Conservation (phyloP, 192 early-diverging fungal genomes). For the Coemansia sp. region DNA sequence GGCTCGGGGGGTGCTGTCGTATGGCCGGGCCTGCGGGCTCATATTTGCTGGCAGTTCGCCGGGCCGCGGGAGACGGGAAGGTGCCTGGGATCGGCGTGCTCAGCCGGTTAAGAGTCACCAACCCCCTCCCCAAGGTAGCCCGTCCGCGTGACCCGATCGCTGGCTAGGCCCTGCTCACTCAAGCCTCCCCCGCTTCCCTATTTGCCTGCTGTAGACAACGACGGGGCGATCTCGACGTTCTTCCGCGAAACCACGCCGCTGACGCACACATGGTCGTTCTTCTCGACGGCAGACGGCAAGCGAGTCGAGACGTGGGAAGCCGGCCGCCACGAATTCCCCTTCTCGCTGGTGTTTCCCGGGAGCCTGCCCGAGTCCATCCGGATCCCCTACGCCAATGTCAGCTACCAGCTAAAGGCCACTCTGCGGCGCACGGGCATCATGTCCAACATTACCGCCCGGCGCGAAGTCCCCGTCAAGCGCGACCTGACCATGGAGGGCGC, state of each 20-base stretch:
- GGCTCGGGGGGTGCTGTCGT: no score
- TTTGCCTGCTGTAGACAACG: slow-evolving; percentile 25
- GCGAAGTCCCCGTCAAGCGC: slow-evolving; percentile 31
- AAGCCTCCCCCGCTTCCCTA: no score
- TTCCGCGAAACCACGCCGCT: slow-evolving; percentile 38
- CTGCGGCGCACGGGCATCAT: slow-evolving; percentile 42
- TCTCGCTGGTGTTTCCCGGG: slow-evolving; percentile 41
- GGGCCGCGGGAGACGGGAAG: no score
- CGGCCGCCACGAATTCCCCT: slow-evolving; percentile 39
- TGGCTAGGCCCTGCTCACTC: no score
- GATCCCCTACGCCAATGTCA: slow-evolving; percentile 42
- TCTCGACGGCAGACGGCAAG: slow-evolving; percentile 30
- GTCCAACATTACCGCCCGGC: slow-evolving; percentile 17
- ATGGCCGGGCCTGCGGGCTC: no score
- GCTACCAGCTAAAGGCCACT: slow-evolving; percentile 37
- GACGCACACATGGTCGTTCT: slow-evolving; percentile 40
- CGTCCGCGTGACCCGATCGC: no score
- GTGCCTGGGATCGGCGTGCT: no score
- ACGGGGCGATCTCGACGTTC: slow-evolving; percentile 34
- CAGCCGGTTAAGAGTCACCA: no score
- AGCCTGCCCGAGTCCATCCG: slow-evolving; percentile 37
- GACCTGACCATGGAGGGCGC: slow-evolving; percentile 40
- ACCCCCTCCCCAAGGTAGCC: no score
- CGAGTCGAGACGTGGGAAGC: slow-evolving; percentile 43
- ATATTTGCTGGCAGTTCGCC: no score